phyloP scores from a whole-genome alignment of 345 rosid species.

The Eucalyptus erythrocorys region DNA sequence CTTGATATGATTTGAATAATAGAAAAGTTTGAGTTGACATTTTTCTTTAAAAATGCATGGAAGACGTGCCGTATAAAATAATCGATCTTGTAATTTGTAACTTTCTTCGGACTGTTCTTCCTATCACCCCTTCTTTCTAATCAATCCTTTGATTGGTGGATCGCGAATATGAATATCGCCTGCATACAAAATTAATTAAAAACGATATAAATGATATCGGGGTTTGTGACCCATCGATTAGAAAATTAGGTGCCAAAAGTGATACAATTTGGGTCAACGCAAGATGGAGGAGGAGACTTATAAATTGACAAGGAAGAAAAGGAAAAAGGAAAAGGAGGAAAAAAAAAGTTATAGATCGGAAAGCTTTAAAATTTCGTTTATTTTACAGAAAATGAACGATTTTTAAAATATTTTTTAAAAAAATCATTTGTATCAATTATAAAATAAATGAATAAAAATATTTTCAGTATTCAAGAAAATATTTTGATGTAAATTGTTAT shows the following conservation, averaged over 20 bases:
- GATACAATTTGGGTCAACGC: not conserved
- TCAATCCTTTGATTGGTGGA: not conserved
- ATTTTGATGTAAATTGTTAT: too few species aligned
- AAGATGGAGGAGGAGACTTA: not conserved
- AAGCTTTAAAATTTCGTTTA: not conserved
- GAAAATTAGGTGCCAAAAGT: not conserved
- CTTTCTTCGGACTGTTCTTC: not conserved
- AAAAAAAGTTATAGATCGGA: not conserved
- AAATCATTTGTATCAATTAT: fast-evolving
- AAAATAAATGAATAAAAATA: too few species aligned
- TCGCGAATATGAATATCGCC: not conserved
- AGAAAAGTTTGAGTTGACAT: not conserved
- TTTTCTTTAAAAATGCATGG: too few species aligned
- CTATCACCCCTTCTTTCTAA: not conserved
- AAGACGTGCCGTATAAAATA: not conserved
- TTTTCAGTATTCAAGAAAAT: too few species aligned
- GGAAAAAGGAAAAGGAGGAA: fast-evolving
- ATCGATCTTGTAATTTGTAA: not conserved
- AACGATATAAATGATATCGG: fast-evolving
- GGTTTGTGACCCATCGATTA: not conserved
- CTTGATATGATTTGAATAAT: not conserved
- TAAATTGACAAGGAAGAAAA: not conserved
- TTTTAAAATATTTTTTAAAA: too few species aligned
- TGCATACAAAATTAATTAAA: not conserved
- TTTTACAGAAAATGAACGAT: fast-evolving